These are phyloP conservation scores for Amphicarpaea edgeworthii DNA, from an alignment of 306 rosid species.

Conservation along the genomic window DNA sequence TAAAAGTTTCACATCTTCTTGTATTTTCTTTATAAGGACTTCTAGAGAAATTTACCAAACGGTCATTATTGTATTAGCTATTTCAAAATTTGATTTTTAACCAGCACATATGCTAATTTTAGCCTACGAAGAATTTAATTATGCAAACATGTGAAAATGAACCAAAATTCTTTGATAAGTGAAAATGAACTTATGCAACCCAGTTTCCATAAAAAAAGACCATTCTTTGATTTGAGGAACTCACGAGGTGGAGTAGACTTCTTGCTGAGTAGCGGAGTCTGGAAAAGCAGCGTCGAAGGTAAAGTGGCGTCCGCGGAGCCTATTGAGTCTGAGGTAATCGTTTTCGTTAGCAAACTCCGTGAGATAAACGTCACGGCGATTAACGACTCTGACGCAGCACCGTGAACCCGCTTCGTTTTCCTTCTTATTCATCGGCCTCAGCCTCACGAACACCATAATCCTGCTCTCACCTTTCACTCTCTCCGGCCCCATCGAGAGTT, in stretches of 20 bases:
- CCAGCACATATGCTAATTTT: no score
- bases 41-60: no score
- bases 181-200: no score
- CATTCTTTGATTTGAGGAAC: no score
- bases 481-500: constrained; percentile 69
- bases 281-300: constrained; percentile 86
- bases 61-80: no score
- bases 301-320: constrained; percentile 83
- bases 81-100: no score
- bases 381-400: constrained; percentile 76
- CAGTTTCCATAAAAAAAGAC: neutral
- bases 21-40: no score
- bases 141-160: no score
- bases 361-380: constrained; percentile 80
- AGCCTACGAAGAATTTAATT: no score
- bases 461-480: constrained; percentile 53
- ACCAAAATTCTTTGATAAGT: no score
- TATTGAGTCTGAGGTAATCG: constrained; percentile 84
- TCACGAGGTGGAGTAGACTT: constrained; percentile 90
- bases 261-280: constrained; percentile 73
- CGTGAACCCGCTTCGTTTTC: constrained; percentile 78
- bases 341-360: constrained; percentile 83
- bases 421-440: constrained; percentile 88
- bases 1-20: no score
- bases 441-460: constrained; percentile 87